A percentile compares a stretch with the other conserved stretches of the same genome.
Evolutionary conservation across 2,329 filamentous ascomycete genomes (phyloP).

Genomic region (Botrytis aclada): DNA sequence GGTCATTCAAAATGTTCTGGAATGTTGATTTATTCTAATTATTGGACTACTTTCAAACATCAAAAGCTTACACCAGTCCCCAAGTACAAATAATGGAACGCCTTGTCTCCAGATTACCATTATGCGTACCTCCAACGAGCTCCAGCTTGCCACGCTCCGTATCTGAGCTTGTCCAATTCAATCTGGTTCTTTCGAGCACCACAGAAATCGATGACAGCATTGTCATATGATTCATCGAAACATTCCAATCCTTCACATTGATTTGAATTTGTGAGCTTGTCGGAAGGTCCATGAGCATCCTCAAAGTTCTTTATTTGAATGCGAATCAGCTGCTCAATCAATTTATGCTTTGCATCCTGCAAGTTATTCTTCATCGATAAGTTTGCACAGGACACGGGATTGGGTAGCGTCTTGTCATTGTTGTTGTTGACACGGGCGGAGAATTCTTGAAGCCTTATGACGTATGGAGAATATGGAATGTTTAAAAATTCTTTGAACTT

Average conservation of each 20-base stretch:
- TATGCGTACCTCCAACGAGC: slow-evolving; percentile 8
- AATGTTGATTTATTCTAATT: not conserved
- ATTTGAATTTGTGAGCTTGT: not conserved
- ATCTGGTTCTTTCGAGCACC: not conserved
- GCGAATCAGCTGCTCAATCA: not conserved
- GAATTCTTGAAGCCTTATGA: not conserved
- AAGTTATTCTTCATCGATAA: not conserved
- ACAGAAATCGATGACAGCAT: slow-evolving; percentile 4
- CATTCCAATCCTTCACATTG: not conserved
- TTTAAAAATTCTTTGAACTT: not conserved
- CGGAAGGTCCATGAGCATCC: too few species aligned
- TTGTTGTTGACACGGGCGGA: not conserved
- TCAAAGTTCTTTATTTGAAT: not conserved
- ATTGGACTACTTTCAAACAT: not conserved
- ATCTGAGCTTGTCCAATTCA: not conserved
- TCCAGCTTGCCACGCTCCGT: not conserved
- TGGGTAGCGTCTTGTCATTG: not conserved
- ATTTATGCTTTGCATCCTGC: not conserved
- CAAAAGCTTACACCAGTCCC: not conserved
- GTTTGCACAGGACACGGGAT: not conserved
- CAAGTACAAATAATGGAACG: not conserved
- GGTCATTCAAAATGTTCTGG: not conserved
- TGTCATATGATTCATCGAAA: not conserved
- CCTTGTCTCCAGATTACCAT: not conserved
- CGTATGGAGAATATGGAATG: slow-evolving; percentile 1